Percentiles rank a stretch among this genome's conserved stretches.
Conservation (phyloP, 2,329 filamentous ascomycete genomes). For the Zymoseptoria tritici region DNA sequence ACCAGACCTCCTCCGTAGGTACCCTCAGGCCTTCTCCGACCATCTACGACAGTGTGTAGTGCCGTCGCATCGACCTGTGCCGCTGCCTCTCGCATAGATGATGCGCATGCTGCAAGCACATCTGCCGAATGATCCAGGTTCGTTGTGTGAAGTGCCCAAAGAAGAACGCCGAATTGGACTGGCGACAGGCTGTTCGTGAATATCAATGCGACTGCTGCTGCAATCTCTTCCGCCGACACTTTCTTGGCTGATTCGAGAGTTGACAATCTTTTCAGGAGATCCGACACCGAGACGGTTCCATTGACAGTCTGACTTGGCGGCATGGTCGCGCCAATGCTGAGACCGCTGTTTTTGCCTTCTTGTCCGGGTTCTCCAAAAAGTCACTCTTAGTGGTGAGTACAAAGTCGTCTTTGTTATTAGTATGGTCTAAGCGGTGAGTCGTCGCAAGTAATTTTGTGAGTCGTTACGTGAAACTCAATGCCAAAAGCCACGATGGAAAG, state of each 20-base stretch:
- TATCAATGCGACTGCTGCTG: constrained; percentile 80
- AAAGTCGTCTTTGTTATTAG: not conserved
- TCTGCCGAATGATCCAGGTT: constrained; percentile 75
- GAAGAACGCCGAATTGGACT: constrained; percentile 75
- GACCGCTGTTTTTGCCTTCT: not conserved
- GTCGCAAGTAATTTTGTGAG: not conserved
- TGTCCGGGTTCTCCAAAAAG: not conserved
- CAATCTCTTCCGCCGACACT: constrained; percentile 73
- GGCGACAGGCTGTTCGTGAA: constrained; percentile 87
- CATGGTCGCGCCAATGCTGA: constrained; percentile 4
- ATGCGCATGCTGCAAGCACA: constrained; percentile 77
- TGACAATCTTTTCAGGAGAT: constrained; percentile 62
- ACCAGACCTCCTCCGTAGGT: constrained; percentile 77
- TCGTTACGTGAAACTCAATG: not conserved
- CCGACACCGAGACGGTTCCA: constrained; percentile 52
- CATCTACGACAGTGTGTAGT: constrained; percentile 55
- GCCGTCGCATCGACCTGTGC: constrained; percentile 59
- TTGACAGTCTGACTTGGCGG: constrained; percentile 3
- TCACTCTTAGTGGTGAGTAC: not conserved
- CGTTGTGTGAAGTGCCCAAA: constrained; percentile 90
- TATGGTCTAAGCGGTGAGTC: not conserved
- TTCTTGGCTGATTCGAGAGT: constrained; percentile 33
- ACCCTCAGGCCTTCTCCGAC: constrained; percentile 58
- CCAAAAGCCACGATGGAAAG: not conserved
- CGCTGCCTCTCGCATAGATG: constrained; percentile 75